These are phyloP conservation scores for Saccharomyces hybrid DNA, from an alignment of 1,139 yeast genomes.

Conservation along the genomic window DNA sequence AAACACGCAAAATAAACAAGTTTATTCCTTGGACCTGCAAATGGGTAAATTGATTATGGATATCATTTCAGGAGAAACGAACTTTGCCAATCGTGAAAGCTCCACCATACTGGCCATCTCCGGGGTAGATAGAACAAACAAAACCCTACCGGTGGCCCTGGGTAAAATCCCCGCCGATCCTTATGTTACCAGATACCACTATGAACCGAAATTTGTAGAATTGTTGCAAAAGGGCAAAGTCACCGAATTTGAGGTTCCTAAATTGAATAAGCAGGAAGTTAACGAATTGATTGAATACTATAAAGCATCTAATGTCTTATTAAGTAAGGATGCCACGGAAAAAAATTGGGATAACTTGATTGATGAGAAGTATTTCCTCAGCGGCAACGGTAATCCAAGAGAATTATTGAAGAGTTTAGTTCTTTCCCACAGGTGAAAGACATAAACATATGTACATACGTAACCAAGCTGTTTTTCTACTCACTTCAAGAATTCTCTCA, in stretches of 20 bases:
- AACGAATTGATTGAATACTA: constrained; percentile 47
- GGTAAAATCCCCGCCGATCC: constrained; percentile 50
- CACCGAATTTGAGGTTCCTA: constrained; percentile 41
- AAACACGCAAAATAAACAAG: constrained; percentile 47
- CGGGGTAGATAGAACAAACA: constrained; percentile 39
- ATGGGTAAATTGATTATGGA: constrained; percentile 54
- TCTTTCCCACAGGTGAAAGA: constrained; percentile 15
- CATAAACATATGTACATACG: neutral
- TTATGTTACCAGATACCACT: constrained; percentile 45
- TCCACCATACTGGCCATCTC: constrained; percentile 63
- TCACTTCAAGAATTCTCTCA: neutral
- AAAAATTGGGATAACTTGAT: constrained; percentile 35
- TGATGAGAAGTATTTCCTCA: constrained; percentile 49
- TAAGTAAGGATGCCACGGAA: constrained; percentile 38
- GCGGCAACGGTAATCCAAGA: constrained; percentile 80
- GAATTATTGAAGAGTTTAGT: constrained; percentile 48
- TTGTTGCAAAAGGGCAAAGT: constrained; percentile 44
- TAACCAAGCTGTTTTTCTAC: too few relatives aligned
- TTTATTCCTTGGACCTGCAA: constrained; percentile 61
- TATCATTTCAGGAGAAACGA: constrained; percentile 46
- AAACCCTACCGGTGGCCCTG: constrained; percentile 57
- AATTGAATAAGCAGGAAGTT: constrained; percentile 50
- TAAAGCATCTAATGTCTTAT: constrained; percentile 46
- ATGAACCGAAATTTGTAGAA: constrained; percentile 50
- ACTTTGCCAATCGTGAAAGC: constrained; percentile 45